Evolutionary conservation across 2,329 filamentous ascomycete genomes (phyloP).

Genomic region (Sphaerulina musiva): DNA sequence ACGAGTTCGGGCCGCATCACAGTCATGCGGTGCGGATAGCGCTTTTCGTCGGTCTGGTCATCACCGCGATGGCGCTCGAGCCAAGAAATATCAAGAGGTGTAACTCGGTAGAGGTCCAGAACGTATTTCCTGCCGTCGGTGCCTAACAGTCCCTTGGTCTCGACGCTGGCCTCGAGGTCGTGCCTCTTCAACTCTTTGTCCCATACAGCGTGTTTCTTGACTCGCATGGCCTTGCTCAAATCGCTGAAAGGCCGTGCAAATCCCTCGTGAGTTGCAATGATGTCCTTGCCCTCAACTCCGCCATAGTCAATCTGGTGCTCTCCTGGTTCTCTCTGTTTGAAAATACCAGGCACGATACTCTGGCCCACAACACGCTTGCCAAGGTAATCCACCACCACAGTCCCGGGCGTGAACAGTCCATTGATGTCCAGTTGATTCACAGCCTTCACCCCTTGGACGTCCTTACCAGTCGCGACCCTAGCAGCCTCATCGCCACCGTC

Average conservation of each 20-base stretch:
- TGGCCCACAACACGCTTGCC: constrained; percentile 96
- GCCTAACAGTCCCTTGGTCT: constrained; percentile 95
- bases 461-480: constrained; percentile 90
- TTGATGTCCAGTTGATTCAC: constrained; percentile 97
- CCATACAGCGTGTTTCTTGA: constrained; percentile 96
- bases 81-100: constrained; percentile 85
- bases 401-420: constrained; percentile 89
- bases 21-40: constrained; percentile 94
- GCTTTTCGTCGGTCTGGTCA: constrained; percentile 44
- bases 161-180: constrained; percentile 88
- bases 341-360: constrained; percentile 96
- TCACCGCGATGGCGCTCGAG: constrained; percentile 66
- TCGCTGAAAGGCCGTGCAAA: constrained; percentile 82
- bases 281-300: constrained; percentile 92
- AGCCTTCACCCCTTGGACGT: constrained; percentile 85
- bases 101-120: constrained; percentile 91
- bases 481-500: constrained; percentile 97
- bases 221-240: constrained; percentile 79
- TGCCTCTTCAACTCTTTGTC: constrained; percentile 90
- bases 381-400: constrained; percentile 92
- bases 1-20: constrained; percentile 85
- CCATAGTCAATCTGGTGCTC: constrained; percentile 99
- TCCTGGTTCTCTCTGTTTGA: constrained; percentile 94
- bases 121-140: constrained; percentile 96
- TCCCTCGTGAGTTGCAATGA: constrained; percentile 81